A percentile compares a stretch with the other conserved stretches of the same genome.
phyloP scores from a whole-genome alignment of 2,329 filamentous ascomycete species.

The Hawksworthiomyces lignivorus region DNA sequence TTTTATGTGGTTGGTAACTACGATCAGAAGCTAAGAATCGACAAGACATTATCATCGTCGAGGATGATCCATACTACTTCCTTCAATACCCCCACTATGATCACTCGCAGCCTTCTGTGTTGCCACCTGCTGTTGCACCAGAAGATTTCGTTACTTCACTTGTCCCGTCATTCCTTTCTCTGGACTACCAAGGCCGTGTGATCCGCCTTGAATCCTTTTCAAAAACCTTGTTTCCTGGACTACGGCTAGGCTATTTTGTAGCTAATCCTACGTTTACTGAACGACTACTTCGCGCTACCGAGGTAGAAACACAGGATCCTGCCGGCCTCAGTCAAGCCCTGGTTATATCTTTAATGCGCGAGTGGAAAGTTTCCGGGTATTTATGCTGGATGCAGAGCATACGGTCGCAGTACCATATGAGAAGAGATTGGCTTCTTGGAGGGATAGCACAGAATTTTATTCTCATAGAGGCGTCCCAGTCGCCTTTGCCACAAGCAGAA shows the following conservation, averaged over 20 bases:
- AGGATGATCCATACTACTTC: slow-evolving; percentile 52
- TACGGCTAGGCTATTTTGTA: slow-evolving; percentile 58
- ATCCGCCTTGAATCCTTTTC: slow-evolving; percentile 64
- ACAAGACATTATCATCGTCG: slow-evolving; percentile 47
- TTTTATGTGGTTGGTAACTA: too few relatives aligned
- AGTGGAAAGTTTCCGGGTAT: slow-evolving; percentile 69
- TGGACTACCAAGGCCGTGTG: slow-evolving; percentile 21
- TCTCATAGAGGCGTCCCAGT: slow-evolving; percentile 15
- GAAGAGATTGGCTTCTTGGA: slow-evolving; percentile 55
- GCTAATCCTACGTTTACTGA: slow-evolving; percentile 23
- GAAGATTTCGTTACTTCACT: slow-evolving; percentile 15
- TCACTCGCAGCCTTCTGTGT: not conserved
- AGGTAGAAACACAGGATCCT: slow-evolving; percentile 58
- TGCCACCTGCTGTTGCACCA: not conserved
- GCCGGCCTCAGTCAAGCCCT: slow-evolving; percentile 54
- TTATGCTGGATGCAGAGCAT: slow-evolving; percentile 66
- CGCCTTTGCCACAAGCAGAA: slow-evolving; percentile 11
- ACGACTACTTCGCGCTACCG: slow-evolving; percentile 21
- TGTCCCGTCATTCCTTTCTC: slow-evolving; percentile 18
- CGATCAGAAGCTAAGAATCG: not conserved
- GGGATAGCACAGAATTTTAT: slow-evolving; percentile 33
- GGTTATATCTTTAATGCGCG: slow-evolving; percentile 32
- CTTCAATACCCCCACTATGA: slow-evolving; percentile 18
- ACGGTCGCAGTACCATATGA: slow-evolving; percentile 58
- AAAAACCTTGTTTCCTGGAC: slow-evolving; percentile 61